Evolutionary conservation across 2,329 filamentous ascomycete genomes (phyloP).

Genomic region (Fusarium sp.): DNA sequence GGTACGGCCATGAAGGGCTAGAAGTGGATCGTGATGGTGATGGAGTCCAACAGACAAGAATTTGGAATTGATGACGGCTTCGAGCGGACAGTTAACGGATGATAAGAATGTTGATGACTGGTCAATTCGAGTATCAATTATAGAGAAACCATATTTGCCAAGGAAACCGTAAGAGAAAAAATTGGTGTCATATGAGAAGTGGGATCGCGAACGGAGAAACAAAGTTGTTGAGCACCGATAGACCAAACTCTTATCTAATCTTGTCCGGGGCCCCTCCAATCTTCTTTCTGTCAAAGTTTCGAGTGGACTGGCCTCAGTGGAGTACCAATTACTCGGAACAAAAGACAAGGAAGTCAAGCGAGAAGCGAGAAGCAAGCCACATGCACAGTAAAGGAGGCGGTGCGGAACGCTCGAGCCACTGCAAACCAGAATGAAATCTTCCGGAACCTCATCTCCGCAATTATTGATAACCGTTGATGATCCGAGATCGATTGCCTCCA

Average conservation of each 20-base stretch:
- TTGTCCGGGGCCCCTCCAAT: constrained; percentile 43
- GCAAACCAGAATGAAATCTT: neutral
- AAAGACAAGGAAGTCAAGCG: constrained; percentile 3
- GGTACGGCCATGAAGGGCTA: constrained; percentile 43
- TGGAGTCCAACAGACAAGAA: constrained; percentile 11
- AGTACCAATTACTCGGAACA: constrained; percentile 26
- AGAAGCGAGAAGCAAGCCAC: neutral
- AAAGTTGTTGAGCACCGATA: constrained; percentile 43
- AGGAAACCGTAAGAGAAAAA: constrained; percentile 24
- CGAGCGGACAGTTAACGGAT: neutral
- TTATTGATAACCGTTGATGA: constrained; percentile 33
- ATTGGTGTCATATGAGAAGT: constrained; percentile 34
- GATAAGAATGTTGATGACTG: neutral
- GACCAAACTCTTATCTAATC: constrained; percentile 44
- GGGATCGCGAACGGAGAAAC: constrained; percentile 43
- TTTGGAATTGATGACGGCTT: constrained; percentile 5
- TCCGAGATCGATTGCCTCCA: constrained; percentile 15
- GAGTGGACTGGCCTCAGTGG: neutral
- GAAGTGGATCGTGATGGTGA: constrained; percentile 20
- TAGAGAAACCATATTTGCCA: constrained; percentile 34
- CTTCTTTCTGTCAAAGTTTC: constrained; percentile 15
- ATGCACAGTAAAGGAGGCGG: constrained; percentile 20
- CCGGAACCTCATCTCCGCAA: constrained; percentile 23
- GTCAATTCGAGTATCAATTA: constrained; percentile 14
- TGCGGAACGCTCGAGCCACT: constrained; percentile 14